Percentiles rank a stretch among this genome's conserved stretches.
Conservation (phyloP, 768 basidiomycete genomes). For the Pleurotus tuber-regium region DNA sequence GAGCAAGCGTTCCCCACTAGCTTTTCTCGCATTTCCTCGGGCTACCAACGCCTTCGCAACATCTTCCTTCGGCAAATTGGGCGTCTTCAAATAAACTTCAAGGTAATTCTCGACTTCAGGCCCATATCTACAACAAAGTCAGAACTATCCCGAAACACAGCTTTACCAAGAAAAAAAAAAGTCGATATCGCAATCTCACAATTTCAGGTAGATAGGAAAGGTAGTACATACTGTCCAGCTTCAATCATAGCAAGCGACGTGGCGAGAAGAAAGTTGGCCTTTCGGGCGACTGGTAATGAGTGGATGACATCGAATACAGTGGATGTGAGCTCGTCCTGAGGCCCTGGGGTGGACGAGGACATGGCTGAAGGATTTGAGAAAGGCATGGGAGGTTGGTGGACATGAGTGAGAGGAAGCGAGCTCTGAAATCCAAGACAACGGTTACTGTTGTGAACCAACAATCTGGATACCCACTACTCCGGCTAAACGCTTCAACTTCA, state of each 20-base stretch:
- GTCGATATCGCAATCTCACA: too few relatives aligned
- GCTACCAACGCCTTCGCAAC: constrained; percentile 55
- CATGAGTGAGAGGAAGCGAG: constrained; percentile 2
- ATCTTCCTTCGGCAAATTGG: constrained; percentile 49
- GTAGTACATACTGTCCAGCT: constrained; percentile 42
- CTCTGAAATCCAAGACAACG: too few relatives aligned
- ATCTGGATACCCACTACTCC: not conserved
- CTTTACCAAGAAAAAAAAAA: too few relatives aligned
- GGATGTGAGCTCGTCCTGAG: constrained; percentile 49
- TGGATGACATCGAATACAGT: constrained; percentile 49
- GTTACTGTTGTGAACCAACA: not conserved
- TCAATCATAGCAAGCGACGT: constrained; percentile 47
- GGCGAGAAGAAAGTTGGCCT: constrained; percentile 50
- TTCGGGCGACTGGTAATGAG: constrained; percentile 38
- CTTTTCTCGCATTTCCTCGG: constrained; percentile 56
- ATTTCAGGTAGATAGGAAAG: constrained; percentile 6
- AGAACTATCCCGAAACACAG: too few relatives aligned
- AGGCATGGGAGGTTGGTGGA: constrained; percentile 5
- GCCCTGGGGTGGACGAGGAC: constrained; percentile 21
- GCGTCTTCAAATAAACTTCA: constrained; percentile 64
- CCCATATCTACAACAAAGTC: constrained; percentile 46
- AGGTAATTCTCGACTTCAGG: constrained; percentile 62
- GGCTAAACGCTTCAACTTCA: too few relatives aligned
- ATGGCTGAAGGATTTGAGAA: constrained; percentile 2
- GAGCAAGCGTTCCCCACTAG: constrained; percentile 51